These are phyloP conservation scores for Podaxis sp. DNA, from an alignment of 768 basidiomycete species.

Conservation along the genomic window DNA sequence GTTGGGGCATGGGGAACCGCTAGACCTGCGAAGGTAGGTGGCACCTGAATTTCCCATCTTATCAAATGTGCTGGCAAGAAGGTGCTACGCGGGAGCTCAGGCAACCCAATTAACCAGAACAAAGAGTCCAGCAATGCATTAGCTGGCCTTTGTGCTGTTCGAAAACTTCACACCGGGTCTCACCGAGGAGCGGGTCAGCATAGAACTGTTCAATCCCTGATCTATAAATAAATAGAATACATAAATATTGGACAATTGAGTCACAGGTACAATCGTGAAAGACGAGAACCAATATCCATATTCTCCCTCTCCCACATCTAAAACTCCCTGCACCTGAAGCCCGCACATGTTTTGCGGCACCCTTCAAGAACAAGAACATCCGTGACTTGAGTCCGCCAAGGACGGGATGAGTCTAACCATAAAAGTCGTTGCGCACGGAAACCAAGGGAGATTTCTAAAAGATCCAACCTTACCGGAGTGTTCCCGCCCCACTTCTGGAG, in stretches of 20 bases:
- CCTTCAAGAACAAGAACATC: background rate
- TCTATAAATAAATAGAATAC: conserved; percentile 8
- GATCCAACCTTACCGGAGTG: background rate
- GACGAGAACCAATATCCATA: background rate
- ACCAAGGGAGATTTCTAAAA: background rate
- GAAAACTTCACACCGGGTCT: background rate
- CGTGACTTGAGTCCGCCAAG: background rate
- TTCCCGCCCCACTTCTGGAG: background rate
- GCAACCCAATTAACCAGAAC: background rate
- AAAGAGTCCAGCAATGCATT: background rate
- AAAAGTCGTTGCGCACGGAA: background rate
- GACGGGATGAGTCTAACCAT: background rate
- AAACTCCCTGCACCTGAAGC: conserved; percentile 4
- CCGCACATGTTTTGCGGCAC: background rate
- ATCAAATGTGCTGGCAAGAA: background rate
- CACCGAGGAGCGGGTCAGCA: background rate
- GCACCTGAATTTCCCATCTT: background rate
- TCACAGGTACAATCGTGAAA: background rate
- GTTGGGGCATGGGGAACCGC: too few relatives aligned
- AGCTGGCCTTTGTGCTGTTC: background rate
- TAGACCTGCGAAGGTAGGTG: too few relatives aligned
- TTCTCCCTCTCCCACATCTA: background rate
- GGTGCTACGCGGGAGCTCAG: too few relatives aligned
- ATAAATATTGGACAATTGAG: background rate
- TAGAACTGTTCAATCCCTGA: background rate